Base-by-base conservation (phyloP, 2,329 filamentous ascomycete species). In the Aspergillus fructus region DNA sequence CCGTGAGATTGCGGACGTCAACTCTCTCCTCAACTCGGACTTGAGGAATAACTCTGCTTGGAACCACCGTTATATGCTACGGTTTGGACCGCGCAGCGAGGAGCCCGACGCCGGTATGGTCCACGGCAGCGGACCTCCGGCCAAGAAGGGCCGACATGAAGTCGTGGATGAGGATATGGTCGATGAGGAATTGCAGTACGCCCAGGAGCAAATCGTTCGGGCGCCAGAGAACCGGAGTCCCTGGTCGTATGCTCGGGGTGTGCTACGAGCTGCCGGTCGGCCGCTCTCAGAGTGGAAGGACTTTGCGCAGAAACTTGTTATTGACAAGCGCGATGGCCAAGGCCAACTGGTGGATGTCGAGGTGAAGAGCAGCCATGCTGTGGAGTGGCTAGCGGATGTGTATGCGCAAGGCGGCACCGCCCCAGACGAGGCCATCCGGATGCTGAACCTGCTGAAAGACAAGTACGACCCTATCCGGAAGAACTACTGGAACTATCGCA, bases 31-130 rank as follows among this genome's bases (percentile, higher is more conserved):
- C 57, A 80, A 85, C 56, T 79, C 85, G 34, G 94, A 99, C 74
- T 86, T 97, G 59, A 85, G 93, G 68, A 99, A 99, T 78, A 99
- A 99, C 75, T 94, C 90, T 45, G 94, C 93, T 15, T 99, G 94
- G 94, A 96, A 93, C 64, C 93, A 99, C 79, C 88, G 94, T 51
- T 97, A 94, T 81, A 96, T 93, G 73, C 73, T 97, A n/a, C 86
- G 93, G 17, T 96, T 97, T 84, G 71, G 79, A 83, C 79, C 88
- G 81, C 19, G 78, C 11, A 71, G 72, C 34, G 76, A 75, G 27
- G 68, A 74, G 57, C 72, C 70, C 62, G 62, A 73, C 64, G 59
- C 74, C 58, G 68, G 77, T 63, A 62, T 77, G 70, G 66, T 67
- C 13, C 68, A 71, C 27, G 62, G 59, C 55, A 47, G 53, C 21